Evolutionary conservation across 306 rosid genomes (phyloP).

Genomic region (Alnus glutinosa): DNA sequence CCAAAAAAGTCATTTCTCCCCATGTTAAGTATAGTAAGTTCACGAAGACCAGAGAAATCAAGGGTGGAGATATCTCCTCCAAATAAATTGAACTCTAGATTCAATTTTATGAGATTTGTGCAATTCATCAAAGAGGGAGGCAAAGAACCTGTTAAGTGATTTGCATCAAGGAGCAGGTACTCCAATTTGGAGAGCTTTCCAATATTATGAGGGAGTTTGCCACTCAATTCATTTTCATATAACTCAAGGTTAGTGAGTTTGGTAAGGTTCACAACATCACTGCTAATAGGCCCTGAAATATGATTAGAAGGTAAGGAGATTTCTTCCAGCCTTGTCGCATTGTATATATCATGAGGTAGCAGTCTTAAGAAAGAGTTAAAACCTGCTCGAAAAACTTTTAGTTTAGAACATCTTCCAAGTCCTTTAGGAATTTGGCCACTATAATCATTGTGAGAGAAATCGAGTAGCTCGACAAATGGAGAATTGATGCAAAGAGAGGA

Average conservation of each 20-base stretch:
- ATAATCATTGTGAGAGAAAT: conserved; percentile 16
- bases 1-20: neutral
- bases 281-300: neutral
- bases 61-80: conserved; percentile 6
- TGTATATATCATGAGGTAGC: conserved; percentile 9
- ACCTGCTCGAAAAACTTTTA: conserved; percentile 1
- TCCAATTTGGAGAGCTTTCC: conserved; percentile 19
- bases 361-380: conserved; percentile 8
- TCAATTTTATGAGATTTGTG: conserved; percentile 1
- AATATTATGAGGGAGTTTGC: neutral
- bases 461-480: neutral
- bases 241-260: conserved; percentile 15
- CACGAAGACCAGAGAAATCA: neutral
- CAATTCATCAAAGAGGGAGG: conserved; percentile 15
- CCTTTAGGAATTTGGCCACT: neutral
- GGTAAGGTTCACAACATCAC: neutral
- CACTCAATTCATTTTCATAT: neutral
- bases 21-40: conserved; percentile 1
- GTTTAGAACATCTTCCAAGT: conserved; percentile 17
- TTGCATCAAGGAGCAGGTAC: neutral
- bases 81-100: neutral
- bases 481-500: neutral
- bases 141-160: neutral
- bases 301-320: neutral
- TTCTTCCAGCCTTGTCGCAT: neutral